A percentile compares a stretch with the other conserved stretches of the same genome.
These are phyloP conservation scores for Hawksworthiomyces lignivorus DNA, from an alignment of 2,329 filamentous ascomycete species.

Conservation along the genomic window DNA sequence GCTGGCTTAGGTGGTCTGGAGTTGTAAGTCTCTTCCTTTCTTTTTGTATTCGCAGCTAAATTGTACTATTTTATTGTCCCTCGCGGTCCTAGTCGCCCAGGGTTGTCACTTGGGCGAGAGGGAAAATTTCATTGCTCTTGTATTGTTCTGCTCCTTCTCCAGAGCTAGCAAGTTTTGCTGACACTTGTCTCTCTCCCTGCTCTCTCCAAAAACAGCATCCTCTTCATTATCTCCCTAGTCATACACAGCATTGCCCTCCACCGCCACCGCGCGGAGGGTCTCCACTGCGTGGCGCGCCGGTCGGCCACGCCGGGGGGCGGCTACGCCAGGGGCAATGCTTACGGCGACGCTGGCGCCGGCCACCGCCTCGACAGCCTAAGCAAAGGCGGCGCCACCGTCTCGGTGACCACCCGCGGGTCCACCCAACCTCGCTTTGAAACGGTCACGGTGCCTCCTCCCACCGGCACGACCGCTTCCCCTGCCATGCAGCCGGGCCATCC, in stretches of 20 bases:
- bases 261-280: constrained; percentile 35
- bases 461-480: too few species aligned
- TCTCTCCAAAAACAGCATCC: constrained; percentile 24
- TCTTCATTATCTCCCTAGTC: constrained; percentile 33
- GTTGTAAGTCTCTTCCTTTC: constrained; percentile 30
- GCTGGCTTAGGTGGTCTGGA: constrained; percentile 33
- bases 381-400: constrained; percentile 5
- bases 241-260: constrained; percentile 34
- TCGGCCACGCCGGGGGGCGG: constrained; percentile 10
- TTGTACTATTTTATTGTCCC: too few species aligned
- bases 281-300: constrained; percentile 28
- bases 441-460: too few species aligned
- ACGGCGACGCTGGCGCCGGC: not conserved
- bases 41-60: not conserved
- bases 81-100: too few species aligned
- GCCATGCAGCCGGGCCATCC: too few species aligned
- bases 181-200: not conserved
- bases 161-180: too few species aligned
- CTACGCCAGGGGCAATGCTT: constrained; percentile 16
- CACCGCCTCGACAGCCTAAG: not conserved
- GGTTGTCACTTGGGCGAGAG: too few species aligned
- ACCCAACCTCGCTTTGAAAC: too few species aligned
- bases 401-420: too few species aligned
- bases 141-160: too few species aligned
- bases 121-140: too few species aligned